Evolutionary conservation across 2,329 filamentous ascomycete species (phyloP).

Genomic region (Arachnopeziza araneosa): DNA sequence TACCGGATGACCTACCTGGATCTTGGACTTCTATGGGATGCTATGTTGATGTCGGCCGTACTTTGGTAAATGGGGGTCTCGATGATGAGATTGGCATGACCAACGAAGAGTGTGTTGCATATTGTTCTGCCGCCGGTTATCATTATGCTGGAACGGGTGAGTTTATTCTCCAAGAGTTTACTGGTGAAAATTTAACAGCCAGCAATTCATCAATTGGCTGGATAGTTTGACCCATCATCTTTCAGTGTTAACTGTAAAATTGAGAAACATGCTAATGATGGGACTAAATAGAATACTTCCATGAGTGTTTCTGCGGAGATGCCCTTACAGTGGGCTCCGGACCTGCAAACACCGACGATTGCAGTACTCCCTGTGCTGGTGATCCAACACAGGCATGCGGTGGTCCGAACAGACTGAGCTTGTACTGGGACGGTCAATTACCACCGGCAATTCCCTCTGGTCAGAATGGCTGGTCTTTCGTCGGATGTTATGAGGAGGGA

Average conservation of each 20-base stretch:
- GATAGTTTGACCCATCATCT: too few relatives aligned
- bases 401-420: constrained; percentile 22
- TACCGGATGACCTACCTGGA: constrained; percentile 13
- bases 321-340: not conserved
- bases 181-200: too few relatives aligned
- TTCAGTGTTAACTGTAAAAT: too few relatives aligned
- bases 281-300: not conserved
- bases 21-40: constrained; percentile 17
- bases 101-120: constrained; percentile 17
- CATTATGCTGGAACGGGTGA: constrained; percentile 19
- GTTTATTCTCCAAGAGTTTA: not conserved
- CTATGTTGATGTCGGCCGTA: constrained; percentile 14
- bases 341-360: not conserved
- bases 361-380: constrained; percentile 12
- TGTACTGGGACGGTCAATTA: constrained; percentile 17
- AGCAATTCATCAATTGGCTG: too few relatives aligned
- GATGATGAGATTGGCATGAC: constrained; percentile 14
- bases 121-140: constrained; percentile 17
- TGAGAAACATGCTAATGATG: too few relatives aligned
- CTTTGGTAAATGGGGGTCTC: constrained; percentile 8
- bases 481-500: not conserved
- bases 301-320: not conserved
- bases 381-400: constrained; percentile 21
- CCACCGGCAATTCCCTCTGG: not conserved
- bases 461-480: not conserved